Base-by-base conservation (phyloP, 768 basidiomycete genomes). In the Rhizopogon roseolus region DNA sequence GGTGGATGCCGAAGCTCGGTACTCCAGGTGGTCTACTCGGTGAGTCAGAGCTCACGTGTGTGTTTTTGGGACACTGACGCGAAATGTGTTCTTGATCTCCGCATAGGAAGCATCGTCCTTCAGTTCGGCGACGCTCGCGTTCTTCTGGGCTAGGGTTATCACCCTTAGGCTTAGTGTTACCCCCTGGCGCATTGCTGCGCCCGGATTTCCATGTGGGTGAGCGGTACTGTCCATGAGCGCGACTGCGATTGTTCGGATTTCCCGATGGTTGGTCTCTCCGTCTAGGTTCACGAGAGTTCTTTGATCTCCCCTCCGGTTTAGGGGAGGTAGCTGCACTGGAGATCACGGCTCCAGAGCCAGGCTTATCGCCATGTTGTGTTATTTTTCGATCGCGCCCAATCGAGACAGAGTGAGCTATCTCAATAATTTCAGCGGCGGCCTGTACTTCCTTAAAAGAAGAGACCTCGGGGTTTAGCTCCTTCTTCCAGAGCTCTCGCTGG, bases 101-200 rank as follows among this genome's bases (percentile, higher is more conserved):
- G 53, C 70, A 73, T 7, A 48, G 53, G 39, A 66, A 71, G 55
- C 71, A 73, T 5, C 59, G 53, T 1, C 66, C 65, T 37, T 62
- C 57, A 5, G 58, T 59, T 3, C 54, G 36, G 1, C 6, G 29
- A 6, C 57, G 44, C 1, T 57, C 52, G 2, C 34, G 36, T 39
- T 50, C 49, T 5, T 17, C 34, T 16, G 17, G 39, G 4, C 17
- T 40, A 4, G n/a, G 22, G 22, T 22, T 22, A 22, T 22, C 22
- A 22, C 22, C 22, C 22, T 22, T 22, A 3, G 22, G 1, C 22
- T 22, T 22, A 22, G 1, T 1, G 3, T 22, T 22, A 1, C 22
- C 22, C 3, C 22, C 22, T 22, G 22, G 22, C 22, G 22, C 3
- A 3, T 22, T 22, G 3, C 22, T 3, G 3, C 22, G 22, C 22